Base-by-base conservation (phyloP, 495 filamentous ascomycete genomes). In the Pseudoneurospora amorphoporcata region DNA sequence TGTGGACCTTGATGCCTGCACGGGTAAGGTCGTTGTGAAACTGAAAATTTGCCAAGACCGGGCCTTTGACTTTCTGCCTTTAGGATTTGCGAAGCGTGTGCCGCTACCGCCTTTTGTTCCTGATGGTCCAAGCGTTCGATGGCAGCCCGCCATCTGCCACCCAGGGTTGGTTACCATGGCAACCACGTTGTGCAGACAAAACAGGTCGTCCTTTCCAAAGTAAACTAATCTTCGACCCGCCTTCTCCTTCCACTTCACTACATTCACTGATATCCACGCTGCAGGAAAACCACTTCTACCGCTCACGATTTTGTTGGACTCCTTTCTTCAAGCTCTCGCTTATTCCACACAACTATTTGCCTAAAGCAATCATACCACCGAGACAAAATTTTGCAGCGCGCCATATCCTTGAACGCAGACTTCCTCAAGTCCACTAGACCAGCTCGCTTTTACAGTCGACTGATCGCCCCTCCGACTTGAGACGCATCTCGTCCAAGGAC, bases 401-500 rank as follows among this genome's bases (percentile, higher is more conserved):
- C 53, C 53, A 32, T 65, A 81, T 73, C 77, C 75, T 78, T 74
- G 69, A 72, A 73, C 75, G 75, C 77, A 76, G 74, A 78, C 72
- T 53, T 72, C 74, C 76, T 77, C 72, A 74, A 79, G 81, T 83
- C 80, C 78, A 79, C 75, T 82, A 82, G 82, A 83, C 80, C 81
- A 79, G 75, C 77, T 81, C 77, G 78, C 81, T 79, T 23, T 76
- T 68, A 76, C 72, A 80, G 79, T 78, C 81, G 80, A 80, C 77
- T 80, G 83, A 79, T 84, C 84, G 82, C 79, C 83, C 83, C 79
- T 71, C 82, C 81, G 81, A 83, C 84, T 79, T 32, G 65, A 77
- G 80, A 76, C 75, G 73, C 76, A 76, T 77, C 80, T 74, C 74
- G 65, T 35, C 53, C 72, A 75, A 82, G 84, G 79, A 78, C 81